phyloP scores from a whole-genome alignment of 768 basidiomycete species.

The Hericium alpestre region DNA sequence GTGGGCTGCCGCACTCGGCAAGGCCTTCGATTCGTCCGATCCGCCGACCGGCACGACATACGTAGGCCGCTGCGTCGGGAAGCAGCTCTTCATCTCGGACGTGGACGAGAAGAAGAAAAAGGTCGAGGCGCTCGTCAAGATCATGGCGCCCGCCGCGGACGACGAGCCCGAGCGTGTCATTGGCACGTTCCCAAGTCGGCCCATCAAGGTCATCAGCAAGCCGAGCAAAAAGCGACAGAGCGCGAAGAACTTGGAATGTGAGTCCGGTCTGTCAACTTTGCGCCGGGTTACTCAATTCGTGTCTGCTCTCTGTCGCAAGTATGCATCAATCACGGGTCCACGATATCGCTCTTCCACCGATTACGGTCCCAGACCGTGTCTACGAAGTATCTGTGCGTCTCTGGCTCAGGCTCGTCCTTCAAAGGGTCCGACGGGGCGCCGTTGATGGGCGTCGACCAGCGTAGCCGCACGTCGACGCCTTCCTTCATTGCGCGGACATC shows the following conservation, averaged over 20 bases:
- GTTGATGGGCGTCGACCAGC: slow-evolving; percentile 69
- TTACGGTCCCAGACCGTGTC: slow-evolving; percentile 90
- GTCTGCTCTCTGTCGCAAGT: slow-evolving; percentile 36
- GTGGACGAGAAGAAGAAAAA: slow-evolving; percentile 93
- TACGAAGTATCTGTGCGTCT: slow-evolving; percentile 91
- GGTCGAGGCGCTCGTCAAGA: slow-evolving; percentile 86
- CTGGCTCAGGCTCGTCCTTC: slow-evolving; percentile 86
- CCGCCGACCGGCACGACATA: slow-evolving; percentile 78
- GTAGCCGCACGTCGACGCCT: slow-evolving; percentile 59
- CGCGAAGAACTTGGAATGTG: slow-evolving; percentile 86
- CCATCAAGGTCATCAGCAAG: slow-evolving; percentile 98
- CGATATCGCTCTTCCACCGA: slow-evolving; percentile 93
- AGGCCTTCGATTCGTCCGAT: slow-evolving; percentile 71
- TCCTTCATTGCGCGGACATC: slow-evolving; percentile 86
- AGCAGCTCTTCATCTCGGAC: slow-evolving; percentile 90
- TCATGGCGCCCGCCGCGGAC: slow-evolving; percentile 69
- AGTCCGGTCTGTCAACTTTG: slow-evolving; percentile 25
- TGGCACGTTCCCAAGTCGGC: slow-evolving; percentile 81
- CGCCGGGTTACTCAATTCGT: slow-evolving; percentile 2
- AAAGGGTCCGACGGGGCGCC: slow-evolving; percentile 88
- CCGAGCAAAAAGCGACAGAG: slow-evolving; percentile 95
- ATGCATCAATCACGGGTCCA: slow-evolving; percentile 91
- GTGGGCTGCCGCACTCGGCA: slow-evolving; percentile 81
- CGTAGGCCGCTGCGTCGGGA: slow-evolving; percentile 87
- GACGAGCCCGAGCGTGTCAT: slow-evolving; percentile 77